Conservation (phyloP, 768 basidiomycete genomes). For the Crassisporium funariophilum region DNA sequence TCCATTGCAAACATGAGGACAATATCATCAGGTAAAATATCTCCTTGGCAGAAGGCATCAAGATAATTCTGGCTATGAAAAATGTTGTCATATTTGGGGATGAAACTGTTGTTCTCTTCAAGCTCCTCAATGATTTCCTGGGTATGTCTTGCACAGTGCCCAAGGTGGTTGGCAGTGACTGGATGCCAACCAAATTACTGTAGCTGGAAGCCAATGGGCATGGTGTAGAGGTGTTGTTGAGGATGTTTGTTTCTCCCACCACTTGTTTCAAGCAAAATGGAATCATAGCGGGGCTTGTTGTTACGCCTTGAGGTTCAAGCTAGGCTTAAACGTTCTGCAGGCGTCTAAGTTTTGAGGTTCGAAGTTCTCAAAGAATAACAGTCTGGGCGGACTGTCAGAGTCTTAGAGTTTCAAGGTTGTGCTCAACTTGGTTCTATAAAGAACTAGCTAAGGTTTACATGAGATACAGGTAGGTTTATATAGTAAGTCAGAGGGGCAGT, state of each 20-base stretch:
- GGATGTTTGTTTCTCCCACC: slow-evolving; percentile 14
- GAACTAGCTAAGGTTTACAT: no score
- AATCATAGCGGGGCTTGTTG: slow-evolving; percentile 25
- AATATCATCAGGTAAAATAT: slow-evolving; percentile 33
- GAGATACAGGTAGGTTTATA: no score
- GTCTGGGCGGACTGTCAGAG: no score
- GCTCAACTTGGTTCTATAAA: no score
- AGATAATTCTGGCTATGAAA: slow-evolving; percentile 32
- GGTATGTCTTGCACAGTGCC: slow-evolving; percentile 25
- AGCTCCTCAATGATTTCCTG: slow-evolving; percentile 21
- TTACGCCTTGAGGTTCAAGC: no score
- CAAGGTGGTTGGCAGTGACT: slow-evolving; percentile 28
- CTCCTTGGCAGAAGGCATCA: slow-evolving; percentile 11
- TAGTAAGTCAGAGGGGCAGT: no score
- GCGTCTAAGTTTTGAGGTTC: no score
- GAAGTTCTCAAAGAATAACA: no score
- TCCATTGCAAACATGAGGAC: slow-evolving; percentile 38
- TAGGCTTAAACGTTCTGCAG: no score
- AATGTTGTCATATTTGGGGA: slow-evolving; percentile 30
- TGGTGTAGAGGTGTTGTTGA: slow-evolving; percentile 34
- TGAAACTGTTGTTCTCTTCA: neutral
- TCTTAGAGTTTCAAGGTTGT: no score
- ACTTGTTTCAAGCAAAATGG: slow-evolving; percentile 3
- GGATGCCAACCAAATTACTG: slow-evolving; percentile 34
- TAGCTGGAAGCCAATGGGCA: slow-evolving; percentile 44